Percentiles rank a stretch among this genome's conserved stretches.
Conservation (phyloP, 2,329 filamentous ascomycete species). For the Bipolaris zeicola region DNA sequence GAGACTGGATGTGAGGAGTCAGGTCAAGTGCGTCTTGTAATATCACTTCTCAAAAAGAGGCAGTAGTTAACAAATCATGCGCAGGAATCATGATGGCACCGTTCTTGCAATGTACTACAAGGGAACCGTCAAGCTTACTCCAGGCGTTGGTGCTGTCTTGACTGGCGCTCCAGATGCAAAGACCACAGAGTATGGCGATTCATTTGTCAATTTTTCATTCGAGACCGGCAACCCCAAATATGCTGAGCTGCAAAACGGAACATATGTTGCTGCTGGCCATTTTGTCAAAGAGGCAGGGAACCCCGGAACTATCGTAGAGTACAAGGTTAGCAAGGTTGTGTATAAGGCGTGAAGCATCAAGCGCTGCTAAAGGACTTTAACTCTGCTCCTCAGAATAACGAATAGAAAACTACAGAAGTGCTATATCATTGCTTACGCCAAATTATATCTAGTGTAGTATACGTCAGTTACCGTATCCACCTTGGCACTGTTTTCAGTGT, state of each 20-base stretch:
- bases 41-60: too few species aligned
- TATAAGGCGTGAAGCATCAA: constrained; percentile 6
- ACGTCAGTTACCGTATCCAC: too few species aligned
- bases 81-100: constrained; percentile 27
- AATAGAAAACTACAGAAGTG: neutral
- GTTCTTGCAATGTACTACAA: constrained; percentile 44
- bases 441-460: neutral
- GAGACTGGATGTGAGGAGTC: constrained; percentile 36
- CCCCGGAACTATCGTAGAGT: constrained; percentile 34
- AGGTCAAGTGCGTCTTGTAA: constrained; percentile 30
- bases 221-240: constrained; percentile 38
- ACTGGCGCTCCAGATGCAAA: constrained; percentile 28
- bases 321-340: constrained; percentile 39
- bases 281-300: constrained; percentile 34
- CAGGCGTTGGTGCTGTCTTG: constrained; percentile 32
- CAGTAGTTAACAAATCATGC: neutral
- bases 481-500: too few species aligned
- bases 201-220: constrained; percentile 38
- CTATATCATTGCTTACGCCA: neutral
- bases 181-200: constrained; percentile 39
- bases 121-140: constrained; percentile 34
- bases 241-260: constrained; percentile 37
- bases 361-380: neutral
- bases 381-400: neutral
- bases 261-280: constrained; percentile 38